Conservation (phyloP, 257 asterid genomes). For the Petunia secreta region DNA sequence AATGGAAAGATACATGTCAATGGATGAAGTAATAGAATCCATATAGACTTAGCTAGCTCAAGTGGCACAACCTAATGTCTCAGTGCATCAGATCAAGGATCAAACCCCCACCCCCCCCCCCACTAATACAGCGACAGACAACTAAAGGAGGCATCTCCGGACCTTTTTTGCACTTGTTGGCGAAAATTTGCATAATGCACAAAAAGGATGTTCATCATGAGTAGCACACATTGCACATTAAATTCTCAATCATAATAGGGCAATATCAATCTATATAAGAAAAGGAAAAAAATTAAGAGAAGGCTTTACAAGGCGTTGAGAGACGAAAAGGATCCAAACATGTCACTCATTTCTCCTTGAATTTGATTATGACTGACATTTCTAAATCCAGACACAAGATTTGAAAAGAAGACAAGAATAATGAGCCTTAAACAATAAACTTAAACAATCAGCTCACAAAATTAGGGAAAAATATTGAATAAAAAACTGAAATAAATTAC, state of each 20-base stretch:
- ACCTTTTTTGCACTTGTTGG: background rate
- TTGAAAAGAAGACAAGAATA: background rate
- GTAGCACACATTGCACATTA: background rate
- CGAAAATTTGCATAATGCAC: too few species aligned
- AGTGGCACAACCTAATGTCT: too few species aligned
- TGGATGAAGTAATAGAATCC: too few species aligned
- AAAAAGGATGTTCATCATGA: too few species aligned
- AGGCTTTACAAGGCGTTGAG: slow-evolving; percentile 77
- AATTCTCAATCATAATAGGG: background rate
- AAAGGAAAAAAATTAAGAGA: slow-evolving; percentile 24
- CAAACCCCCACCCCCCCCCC: background rate
- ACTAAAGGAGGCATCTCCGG: background rate
- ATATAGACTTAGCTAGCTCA: too few species aligned
- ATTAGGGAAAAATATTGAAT: too few species aligned
- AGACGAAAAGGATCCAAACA: slow-evolving; percentile 60
- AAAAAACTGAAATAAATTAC: too few species aligned
- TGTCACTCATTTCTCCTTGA: slow-evolving; percentile 60
- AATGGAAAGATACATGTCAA: background rate
- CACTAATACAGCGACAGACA: background rate
- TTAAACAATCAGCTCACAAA: too few species aligned
- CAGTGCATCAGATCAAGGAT: background rate
- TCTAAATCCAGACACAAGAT: slow-evolving; percentile 43
- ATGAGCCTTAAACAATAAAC: background rate
- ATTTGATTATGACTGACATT: slow-evolving; percentile 74
- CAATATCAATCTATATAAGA: background rate